Evolutionary conservation across 768 basidiomycete species (phyloP), one percentile per base, ranked within the genome.

Genomic region (Mycena maculata): DNA sequence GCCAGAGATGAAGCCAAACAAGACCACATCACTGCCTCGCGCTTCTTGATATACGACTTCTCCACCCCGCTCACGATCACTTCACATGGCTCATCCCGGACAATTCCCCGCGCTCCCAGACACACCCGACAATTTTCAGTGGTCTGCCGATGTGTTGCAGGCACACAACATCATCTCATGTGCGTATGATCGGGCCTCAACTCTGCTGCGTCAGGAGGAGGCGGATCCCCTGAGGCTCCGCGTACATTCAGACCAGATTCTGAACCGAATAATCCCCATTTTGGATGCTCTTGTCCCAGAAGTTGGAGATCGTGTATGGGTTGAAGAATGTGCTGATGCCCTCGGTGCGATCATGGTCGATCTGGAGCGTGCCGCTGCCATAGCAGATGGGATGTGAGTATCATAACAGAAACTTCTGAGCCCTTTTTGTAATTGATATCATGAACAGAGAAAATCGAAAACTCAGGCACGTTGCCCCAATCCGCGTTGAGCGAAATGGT

Each of bases 381-480:
- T 38, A 15, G 45, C 57, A 48, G 57, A 59, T 22, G 55, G 55
- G 28, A 44, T 57, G 55, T 57, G 20, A 28, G 55, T 10, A 16
- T 38, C 13, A 23, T 56, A 20, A 16, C 13, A 27, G 23, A 23
- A 4, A 6, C n/a, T 28, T 25, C 11, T 20, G 11, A 5, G 6
- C 9, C 20, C 13, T 22, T 39, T 38, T 23, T 7, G 15, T 16
- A n/a, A n/a, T n/a, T n/a, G n/a, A n/a, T n/a, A n/a, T n/a, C n/a
- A n/a, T n/a, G n/a, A n/a, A n/a, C n/a, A 57, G 42, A 12, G 56
- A 58, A 20, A 30, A 45, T 2, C 7, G 15, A 22, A 58, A 47
- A 16, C 44, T 58, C 28, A n/a, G 25, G 9, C 44, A 33, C 27
- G 12, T 52, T 41, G 49, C 22, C 4, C 49, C 36, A 3, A 31